These are phyloP conservation scores for Eutrema salsugineum DNA, from an alignment of 441 rosid genomes.

Conservation along the genomic window DNA sequence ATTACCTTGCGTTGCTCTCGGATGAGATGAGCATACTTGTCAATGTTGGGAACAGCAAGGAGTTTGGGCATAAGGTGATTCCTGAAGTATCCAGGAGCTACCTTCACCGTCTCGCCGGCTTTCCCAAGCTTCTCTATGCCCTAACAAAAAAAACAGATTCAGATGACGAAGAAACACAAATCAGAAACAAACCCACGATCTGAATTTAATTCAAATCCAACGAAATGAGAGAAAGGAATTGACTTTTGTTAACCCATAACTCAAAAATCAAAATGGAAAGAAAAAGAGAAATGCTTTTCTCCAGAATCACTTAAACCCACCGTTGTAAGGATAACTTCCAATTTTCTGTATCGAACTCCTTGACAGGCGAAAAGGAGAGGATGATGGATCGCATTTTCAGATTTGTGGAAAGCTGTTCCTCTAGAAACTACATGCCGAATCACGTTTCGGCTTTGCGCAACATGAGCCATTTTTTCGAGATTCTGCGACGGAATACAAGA, in stretches of 20 bases:
- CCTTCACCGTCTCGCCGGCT: constrained; percentile 88
- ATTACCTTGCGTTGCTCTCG: constrained; percentile 85
- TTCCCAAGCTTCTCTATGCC: constrained; percentile 91
- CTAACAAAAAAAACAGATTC: constrained; percentile 31
- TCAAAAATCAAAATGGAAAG: background rate
- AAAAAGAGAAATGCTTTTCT: background rate
- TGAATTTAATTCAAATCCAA: background rate
- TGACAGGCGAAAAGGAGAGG: constrained; percentile 62
- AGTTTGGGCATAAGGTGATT: constrained; percentile 97
- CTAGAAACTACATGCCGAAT: constrained; percentile 39
- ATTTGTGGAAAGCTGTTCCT: constrained; percentile 30
- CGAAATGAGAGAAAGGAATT: background rate
- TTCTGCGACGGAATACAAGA: background rate
- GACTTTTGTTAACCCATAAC: background rate
- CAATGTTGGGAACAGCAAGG: constrained; percentile 90
- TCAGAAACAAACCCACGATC: background rate
- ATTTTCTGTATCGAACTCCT: constrained; percentile 64
- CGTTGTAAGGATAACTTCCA: constrained; percentile 84
- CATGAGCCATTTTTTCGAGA: constrained; percentile 40
- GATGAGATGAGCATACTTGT: constrained; percentile 81
- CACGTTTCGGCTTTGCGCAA: constrained; percentile 48
- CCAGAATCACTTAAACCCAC: constrained; percentile 24
- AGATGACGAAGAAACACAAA: constrained; percentile 3
- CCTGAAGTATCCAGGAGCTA: constrained; percentile 90
- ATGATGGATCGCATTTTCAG: constrained; percentile 43